Base-by-base conservation (phyloP, 2,329 filamentous ascomycete species). In the Calonectria pauciramosa region DNA sequence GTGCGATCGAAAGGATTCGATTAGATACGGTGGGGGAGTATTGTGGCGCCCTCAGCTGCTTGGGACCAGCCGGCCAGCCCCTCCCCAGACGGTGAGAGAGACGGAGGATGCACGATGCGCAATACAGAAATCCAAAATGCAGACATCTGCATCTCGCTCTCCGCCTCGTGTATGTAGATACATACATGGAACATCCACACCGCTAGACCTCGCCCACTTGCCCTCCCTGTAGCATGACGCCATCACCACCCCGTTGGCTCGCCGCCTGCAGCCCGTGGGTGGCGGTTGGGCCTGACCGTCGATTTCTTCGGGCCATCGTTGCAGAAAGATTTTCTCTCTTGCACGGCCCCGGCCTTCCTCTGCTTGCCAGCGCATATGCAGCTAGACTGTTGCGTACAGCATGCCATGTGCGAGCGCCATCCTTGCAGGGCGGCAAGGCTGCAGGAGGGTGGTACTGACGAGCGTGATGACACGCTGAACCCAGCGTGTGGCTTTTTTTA, bases 201-300 rank as follows among this genome's bases (percentile, higher is more conserved):
- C 74, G 76, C 54, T 56, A 68, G 52, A 49, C 73, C 68, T 70
- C 73, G 38, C 10, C 36, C 71, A 32, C 47, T 26, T 23, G 65
- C 65, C 23, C 49, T 54, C 47, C 64, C 44, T 78, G 69, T 68
- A 60, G 64, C 68, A 59, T 71, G 68, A 70, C 68, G 68, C 76
- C 72, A 71, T 75, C 59, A 44, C 68, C 65, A 75, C 75, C 80
- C 79, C 72, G 79, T 68, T 49, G 70, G 69, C 44, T 23, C 71
- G 75, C 47, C 74, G 64, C 54, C 20, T 70, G 75, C 74, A 80
- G 76, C 51, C 51, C n/a, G 36, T 34, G 59, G 34, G 30, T 28
- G 44, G n/a, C 32, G 36, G 60, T 63, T 70, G 51, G 67, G 60
- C 44, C 56, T 71, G 49, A 66, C 67, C 68, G 68, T 71, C 44